These are phyloP conservation scores for Eucalyptus decipiens DNA, from an alignment of 345 rosid species.

Conservation along the genomic window DNA sequence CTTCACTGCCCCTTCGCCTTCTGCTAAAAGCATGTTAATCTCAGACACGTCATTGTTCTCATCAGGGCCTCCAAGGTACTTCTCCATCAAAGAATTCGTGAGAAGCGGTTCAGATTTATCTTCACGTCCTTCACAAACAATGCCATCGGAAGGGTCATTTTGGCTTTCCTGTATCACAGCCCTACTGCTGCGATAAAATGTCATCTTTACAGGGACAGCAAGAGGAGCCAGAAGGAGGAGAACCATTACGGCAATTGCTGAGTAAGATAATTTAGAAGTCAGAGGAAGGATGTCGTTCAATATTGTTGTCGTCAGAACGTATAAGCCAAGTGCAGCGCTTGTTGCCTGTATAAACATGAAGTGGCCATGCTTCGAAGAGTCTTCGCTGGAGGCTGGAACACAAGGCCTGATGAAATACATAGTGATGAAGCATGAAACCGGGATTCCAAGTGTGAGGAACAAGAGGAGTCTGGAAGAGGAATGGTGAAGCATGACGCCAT, in stretches of 20 bases:
- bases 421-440: conserved; percentile 33
- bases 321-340: conserved; percentile 38
- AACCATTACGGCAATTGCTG: conserved; percentile 23
- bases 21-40: conserved; percentile 58
- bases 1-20: conserved; percentile 61
- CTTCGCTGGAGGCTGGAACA: conserved; percentile 42
- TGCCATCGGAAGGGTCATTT: conserved; percentile 1
- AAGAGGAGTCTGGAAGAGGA: conserved; percentile 54
- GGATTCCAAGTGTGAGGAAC: conserved; percentile 49
- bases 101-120: conserved; percentile 41
- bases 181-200: conserved; percentile 15
- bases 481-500: conserved; percentile 26
- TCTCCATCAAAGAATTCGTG: conserved; percentile 12
- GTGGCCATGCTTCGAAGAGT: conserved; percentile 26
- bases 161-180: not conserved
- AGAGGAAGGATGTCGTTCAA: conserved; percentile 23
- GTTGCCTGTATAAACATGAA: conserved; percentile 39
- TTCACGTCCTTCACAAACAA: conserved; percentile 3
- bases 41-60: conserved; percentile 26
- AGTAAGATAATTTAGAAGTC: conserved; percentile 16
- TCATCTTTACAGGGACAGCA: conserved; percentile 57
- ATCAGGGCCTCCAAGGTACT: conserved; percentile 16
- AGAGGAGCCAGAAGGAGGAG: conserved; percentile 57
- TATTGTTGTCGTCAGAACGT: conserved; percentile 30
- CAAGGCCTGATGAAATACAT: conserved; percentile 54